Evolutionary conservation across 2,329 filamentous ascomycete genomes (phyloP), one percentile per base, ranked within the genome.

Genomic region (Chalaropsis ovoidea): DNA sequence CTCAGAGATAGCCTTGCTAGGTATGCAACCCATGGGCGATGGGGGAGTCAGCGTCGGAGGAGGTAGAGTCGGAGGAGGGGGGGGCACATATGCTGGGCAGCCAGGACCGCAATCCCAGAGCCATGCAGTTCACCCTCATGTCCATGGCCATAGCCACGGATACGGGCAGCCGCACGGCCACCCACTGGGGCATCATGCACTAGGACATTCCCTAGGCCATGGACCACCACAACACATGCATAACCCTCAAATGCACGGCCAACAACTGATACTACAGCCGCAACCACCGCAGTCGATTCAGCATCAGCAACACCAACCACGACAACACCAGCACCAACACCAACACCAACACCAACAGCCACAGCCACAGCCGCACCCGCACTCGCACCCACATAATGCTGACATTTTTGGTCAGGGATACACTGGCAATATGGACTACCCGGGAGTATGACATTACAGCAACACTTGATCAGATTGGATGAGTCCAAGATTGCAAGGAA

Each of bases 331-430:
- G 39, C 62, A 41, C 13, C 41, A 47, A 63, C 62, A 49, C 1
- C 43, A 17, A 22, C 43, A 27, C 17, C 62, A 54, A 22, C 62
- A 54, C 5, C 61, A 63, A 27, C 49, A 42, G 24, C 52, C 60
- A 13, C 63, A 60, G 35, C 49, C 19, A 2, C 63, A 60, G 6
- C 63, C 42, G 13, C 35, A 60, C n/a, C 52, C n/a, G n/a, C n/a
- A n/a, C n/a, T n/a, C n/a, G n/a, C n/a, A 58, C 7, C 64, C 61
- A 24, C 56, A 58, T 15, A 52, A 64, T 7, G 1, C 63, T 1
- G 49, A 41, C 39, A 47, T 64, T 19, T 64, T 64, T 47, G 27
- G 39, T 7, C 52, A 42, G 31, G 54, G 49, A 4, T 64, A 64
- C 54, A 35, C 22, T 11, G 41, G 27, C 6, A 58, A 19, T 47